Percentiles rank a stretch among this genome's conserved stretches.
These are phyloP conservation scores for Scutellaria barbata DNA, from an alignment of 257 asterid genomes.

Conservation along the genomic window DNA sequence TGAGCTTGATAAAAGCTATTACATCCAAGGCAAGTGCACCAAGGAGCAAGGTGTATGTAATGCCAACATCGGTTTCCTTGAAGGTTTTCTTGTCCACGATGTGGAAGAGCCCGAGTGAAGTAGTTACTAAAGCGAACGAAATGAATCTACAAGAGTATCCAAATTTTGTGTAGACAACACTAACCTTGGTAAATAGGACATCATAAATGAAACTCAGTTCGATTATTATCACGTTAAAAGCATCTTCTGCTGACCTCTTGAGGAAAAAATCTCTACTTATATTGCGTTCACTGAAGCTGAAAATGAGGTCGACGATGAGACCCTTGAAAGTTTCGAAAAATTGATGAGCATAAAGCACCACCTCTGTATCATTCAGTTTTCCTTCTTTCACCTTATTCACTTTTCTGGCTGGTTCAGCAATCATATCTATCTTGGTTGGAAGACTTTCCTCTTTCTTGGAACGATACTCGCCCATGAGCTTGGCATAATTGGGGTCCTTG, in stretches of 20 bases:
- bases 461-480: conserved; percentile 51
- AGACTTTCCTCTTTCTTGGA: conserved; percentile 47
- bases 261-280: conserved; percentile 45
- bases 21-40: conserved; percentile 54
- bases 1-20: conserved; percentile 42
- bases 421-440: conserved; percentile 40
- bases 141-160: conserved; percentile 38
- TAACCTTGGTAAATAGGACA: conserved; percentile 52
- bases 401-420: conserved; percentile 36
- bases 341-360: conserved; percentile 41
- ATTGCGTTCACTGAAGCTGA: conserved; percentile 50
- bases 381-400: conserved; percentile 35
- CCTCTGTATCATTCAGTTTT: conserved; percentile 22
- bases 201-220: conserved; percentile 68
- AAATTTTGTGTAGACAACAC: conserved; percentile 27
- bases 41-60: conserved; percentile 53
- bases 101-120: conserved; percentile 47
- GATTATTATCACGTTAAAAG: conserved; percentile 50
- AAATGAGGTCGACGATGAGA: conserved; percentile 55
- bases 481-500: conserved; percentile 53
- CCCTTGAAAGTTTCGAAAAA: conserved; percentile 58
- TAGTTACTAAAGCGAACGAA: conserved; percentile 32
- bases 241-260: conserved; percentile 42
- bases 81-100: conserved; percentile 32
- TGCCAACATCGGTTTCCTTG: conserved; percentile 31